Percentiles rank a stretch among this genome's conserved stretches.
These are phyloP conservation scores for Daedaleopsis sinensis DNA, from an alignment of 768 basidiomycete species.

Conservation along the genomic window DNA sequence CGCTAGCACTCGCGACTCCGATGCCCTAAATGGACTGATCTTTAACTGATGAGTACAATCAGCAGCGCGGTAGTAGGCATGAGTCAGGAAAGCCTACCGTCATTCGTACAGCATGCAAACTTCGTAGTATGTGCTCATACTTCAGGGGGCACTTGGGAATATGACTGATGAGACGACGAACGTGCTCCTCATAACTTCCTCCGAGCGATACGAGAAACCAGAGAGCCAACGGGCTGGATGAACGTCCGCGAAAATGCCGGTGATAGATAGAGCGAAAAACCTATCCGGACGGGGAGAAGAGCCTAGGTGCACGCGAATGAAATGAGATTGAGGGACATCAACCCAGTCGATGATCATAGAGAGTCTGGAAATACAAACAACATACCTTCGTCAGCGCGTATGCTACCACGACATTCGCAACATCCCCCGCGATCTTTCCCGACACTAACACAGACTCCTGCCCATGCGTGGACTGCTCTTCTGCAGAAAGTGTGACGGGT, in stretches of 20 bases:
- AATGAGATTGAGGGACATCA: too few relatives aligned
- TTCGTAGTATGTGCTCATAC: too few relatives aligned
- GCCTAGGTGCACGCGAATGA: conserved; percentile 47
- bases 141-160: too few relatives aligned
- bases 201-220: conserved; percentile 9
- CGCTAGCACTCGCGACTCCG: conserved; percentile 42
- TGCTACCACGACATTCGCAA: conserved; percentile 82
- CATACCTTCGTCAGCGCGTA: conserved; percentile 80
- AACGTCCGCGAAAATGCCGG: conserved; percentile 70
- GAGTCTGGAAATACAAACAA: neutral
- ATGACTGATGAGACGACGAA: neutral
- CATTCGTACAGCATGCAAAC: too few relatives aligned
- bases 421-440: conserved; percentile 63
- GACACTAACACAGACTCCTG: conserved; percentile 10
- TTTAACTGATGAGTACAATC: too few relatives aligned
- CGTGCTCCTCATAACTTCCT: neutral
- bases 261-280: conserved; percentile 68
- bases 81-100: too few relatives aligned
- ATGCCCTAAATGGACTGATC: neutral
- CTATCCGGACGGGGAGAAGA: conserved; percentile 72
- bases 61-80: too few relatives aligned
- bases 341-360: too few relatives aligned
- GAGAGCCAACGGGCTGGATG: conserved; percentile 56
- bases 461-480: conserved; percentile 1
- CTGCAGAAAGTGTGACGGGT: neutral